Evolutionary conservation across 2,329 filamentous ascomycete species (phyloP).

Genomic region (Alternaria solani): DNA sequence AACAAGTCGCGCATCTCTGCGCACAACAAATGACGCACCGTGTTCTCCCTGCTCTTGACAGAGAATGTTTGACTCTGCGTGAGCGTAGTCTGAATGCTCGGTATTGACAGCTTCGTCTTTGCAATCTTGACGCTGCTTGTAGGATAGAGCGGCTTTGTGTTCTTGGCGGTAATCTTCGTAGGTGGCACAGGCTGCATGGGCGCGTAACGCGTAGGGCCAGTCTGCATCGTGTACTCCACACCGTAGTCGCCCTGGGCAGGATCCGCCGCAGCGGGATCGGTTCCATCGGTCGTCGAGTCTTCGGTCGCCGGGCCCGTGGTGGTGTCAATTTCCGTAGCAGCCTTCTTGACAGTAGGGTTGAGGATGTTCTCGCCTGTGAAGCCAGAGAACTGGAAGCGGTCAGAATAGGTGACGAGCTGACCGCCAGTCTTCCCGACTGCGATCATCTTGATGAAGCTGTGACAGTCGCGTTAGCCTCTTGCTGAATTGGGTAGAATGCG

Average conservation of each 20-base stretch:
- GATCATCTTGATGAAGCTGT: constrained; percentile 57
- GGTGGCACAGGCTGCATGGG: constrained; percentile 68
- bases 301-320: constrained; percentile 40
- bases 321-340: constrained; percentile 31
- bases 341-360: constrained; percentile 55
- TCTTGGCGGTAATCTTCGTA: constrained; percentile 65
- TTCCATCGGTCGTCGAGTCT: constrained; percentile 30
- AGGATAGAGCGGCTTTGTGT: constrained; percentile 60
- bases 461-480: constrained; percentile 14
- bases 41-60: constrained; percentile 63
- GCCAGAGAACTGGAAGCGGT: constrained; percentile 68
- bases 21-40: constrained; percentile 56
- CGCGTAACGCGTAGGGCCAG: constrained; percentile 66
- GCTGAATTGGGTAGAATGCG: not conserved
- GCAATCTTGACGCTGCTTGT: constrained; percentile 64
- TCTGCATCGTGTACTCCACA: constrained; percentile 65
- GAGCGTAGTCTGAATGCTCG: constrained; percentile 59
- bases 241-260: constrained; percentile 28
- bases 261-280: constrained; percentile 39
- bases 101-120: constrained; percentile 57
- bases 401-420: constrained; percentile 66
- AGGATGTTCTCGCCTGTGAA: constrained; percentile 72
- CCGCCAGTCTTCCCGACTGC: constrained; percentile 63
- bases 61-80: constrained; percentile 62
- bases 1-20: not conserved